Percentiles rank a stretch among this genome's conserved stretches.
Conservation (phyloP, 768 basidiomycete species). For the Kwoniella newhampshirensis region DNA sequence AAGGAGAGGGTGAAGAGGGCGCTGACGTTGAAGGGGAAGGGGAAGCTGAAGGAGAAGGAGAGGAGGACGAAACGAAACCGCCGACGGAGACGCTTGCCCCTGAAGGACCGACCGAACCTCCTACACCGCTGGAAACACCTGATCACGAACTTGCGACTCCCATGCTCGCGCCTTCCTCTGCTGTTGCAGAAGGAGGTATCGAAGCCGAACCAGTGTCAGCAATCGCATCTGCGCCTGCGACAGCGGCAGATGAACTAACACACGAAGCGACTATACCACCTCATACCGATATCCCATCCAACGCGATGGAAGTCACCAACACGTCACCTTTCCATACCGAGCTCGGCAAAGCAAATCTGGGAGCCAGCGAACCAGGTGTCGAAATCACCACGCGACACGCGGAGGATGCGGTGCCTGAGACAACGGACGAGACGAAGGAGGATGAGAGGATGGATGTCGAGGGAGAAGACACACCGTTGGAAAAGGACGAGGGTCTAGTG, state of each 20-base stretch:
- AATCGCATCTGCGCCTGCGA: slow-evolving; percentile 1
- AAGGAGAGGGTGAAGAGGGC: slow-evolving; percentile 10
- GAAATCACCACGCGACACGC: slow-evolving; percentile 22
- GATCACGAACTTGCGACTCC: neutral
- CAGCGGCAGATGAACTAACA: neutral
- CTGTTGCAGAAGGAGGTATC: neutral
- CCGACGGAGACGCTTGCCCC: slow-evolving; percentile 5
- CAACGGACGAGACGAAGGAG: slow-evolving; percentile 1
- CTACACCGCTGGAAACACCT: neutral
- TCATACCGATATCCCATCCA: slow-evolving; percentile 28
- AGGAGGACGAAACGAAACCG: slow-evolving; percentile 5
- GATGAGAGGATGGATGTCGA: slow-evolving; percentile 35
- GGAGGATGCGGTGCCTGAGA: slow-evolving; percentile 7
- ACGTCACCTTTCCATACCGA: slow-evolving; percentile 26
- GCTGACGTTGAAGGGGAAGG: slow-evolving; percentile 5
- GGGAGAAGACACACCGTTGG: slow-evolving; percentile 4
- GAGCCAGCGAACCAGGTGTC: slow-evolving; percentile 15
- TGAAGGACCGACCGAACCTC: neutral
- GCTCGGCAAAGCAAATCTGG: slow-evolving; percentile 26
- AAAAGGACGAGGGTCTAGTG: slow-evolving; percentile 27
- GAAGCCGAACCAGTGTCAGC: neutral
- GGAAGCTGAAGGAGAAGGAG: slow-evolving; percentile 9
- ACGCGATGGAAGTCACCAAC: slow-evolving; percentile 39
- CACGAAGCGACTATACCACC: slow-evolving; percentile 9
- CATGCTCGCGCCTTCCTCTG: neutral